Evolutionary conservation across 495 filamentous ascomycete genomes (phyloP).

Genomic region (Penicillium paxilli): DNA sequence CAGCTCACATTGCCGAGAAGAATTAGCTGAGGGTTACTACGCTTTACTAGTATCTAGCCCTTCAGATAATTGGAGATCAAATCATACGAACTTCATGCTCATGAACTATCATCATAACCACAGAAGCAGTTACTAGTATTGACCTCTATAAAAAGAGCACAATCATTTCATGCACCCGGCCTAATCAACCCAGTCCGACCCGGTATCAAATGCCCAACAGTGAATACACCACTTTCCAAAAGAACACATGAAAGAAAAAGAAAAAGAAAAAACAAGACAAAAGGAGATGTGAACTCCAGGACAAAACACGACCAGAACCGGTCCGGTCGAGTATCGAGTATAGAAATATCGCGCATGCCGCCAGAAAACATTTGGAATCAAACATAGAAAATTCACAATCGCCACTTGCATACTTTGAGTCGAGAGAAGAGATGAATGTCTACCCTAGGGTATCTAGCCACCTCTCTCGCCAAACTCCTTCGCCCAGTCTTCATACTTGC

Average conservation of each 20-base stretch:
- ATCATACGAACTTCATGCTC: neutral
- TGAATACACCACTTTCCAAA: neutral
- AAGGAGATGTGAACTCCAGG: neutral
- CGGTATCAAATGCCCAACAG: neutral
- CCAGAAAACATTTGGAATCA: neutral
- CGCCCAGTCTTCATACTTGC: slow-evolving; percentile 93
- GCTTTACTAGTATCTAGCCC: too few species aligned
- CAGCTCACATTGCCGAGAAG: too few species aligned
- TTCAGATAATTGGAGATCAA: neutral
- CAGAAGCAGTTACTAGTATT: neutral
- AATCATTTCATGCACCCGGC: neutral
- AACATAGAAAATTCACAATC: neutral
- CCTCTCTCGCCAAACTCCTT: slow-evolving; percentile 89
- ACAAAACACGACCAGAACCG: neutral
- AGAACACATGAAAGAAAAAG: too few species aligned
- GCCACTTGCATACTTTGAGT: neutral
- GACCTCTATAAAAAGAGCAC: neutral
- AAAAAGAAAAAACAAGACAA: neutral
- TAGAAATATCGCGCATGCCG: neutral
- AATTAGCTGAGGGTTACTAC: too few species aligned
- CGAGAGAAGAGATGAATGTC: neutral
- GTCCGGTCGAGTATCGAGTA: neutral
- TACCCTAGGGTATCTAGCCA: slow-evolving; percentile 49
- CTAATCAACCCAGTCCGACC: neutral
- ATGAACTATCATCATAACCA: neutral